A percentile compares a stretch with the other conserved stretches of the same genome.
These are phyloP conservation scores for Plasmodium gaboni DNA, from an alignment of 169 alveolate genomes.

Conservation along the genomic window DNA sequence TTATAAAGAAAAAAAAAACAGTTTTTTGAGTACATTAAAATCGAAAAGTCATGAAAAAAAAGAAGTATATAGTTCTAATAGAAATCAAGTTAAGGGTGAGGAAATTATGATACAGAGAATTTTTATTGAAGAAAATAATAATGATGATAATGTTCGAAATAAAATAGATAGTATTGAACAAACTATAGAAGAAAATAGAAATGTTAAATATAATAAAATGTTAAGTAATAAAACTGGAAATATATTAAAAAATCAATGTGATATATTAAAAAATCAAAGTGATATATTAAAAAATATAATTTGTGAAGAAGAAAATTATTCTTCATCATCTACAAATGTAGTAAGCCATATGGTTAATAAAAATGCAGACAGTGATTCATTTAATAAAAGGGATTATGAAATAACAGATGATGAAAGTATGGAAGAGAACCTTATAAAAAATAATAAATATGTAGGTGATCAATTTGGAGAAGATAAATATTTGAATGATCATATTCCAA, in stretches of 20 bases:
- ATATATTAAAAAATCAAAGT: neutral
- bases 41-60: slow-evolving; percentile 16
- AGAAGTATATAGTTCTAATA: neutral
- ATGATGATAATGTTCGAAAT: slow-evolving; percentile 23
- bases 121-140: slow-evolving; percentile 44
- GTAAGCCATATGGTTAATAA: too few species aligned
- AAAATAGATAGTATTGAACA: slow-evolving; percentile 39
- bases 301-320: too few species aligned
- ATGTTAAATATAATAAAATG: neutral
- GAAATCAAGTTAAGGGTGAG: slow-evolving; percentile 3
- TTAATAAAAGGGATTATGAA: too few species aligned
- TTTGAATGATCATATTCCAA: too few species aligned
- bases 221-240: slow-evolving; percentile 2
- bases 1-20: slow-evolving; percentile 12
- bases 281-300: neutral
- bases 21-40: neutral
- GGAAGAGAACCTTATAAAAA: too few species aligned
- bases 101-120: slow-evolving; percentile 48
- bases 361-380: too few species aligned
- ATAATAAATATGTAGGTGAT: too few species aligned
- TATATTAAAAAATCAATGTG: slow-evolving; percentile 13
- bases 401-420: too few species aligned
- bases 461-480: too few species aligned
- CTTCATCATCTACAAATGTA: too few species aligned
- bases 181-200: slow-evolving; percentile 30